Base-by-base conservation (phyloP, 192 early-diverging fungal species). In the Coemansia sp. region DNA sequence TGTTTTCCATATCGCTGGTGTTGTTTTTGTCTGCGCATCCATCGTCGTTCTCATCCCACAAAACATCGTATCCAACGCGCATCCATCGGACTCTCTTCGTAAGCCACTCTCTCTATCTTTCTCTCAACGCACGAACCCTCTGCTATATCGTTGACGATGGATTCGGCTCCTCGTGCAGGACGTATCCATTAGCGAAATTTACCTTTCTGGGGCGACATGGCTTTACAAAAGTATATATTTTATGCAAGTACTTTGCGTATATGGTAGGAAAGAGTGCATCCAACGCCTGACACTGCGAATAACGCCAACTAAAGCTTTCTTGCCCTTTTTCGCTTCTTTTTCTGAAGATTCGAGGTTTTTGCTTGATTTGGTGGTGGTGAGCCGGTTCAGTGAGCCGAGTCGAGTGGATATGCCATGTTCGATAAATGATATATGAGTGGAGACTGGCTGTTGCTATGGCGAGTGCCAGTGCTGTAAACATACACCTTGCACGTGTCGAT, bases 121-220 rank as follows among this genome's bases (percentile, higher is more conserved):
- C n/a, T n/a, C n/a, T n/a, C n/a, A n/a, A n/a, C n/a, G n/a, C n/a
- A n/a, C 33, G 10, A 34, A 34, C 33, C 30, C 27, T 17, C 34
- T 36, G 19, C 55, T 56, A 20, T 28, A 17, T 13, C 28, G 29
- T 7, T 64, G 41, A 28, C 10, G 36, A 55, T 62, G 67, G 50
- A 63, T 63, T 41, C 57, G 48, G 19, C 57, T 17, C n/a, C n/a
- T n/a, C n/a, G n/a, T n/a, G 13, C 29, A 23, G n/a, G 7, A 22
- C 20, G 63, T 45, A 59, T 50, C 37, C 56, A 31, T 59, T 47
- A 48, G 20, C 14, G 47, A 53, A 48, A 36, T 55, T 68, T 50
- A 73, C 71, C 71, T 48, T 73, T 73, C 71, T 73, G 64, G 40
- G 71, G 71, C 65, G 71, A 73, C 71, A 73, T 73, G 65, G 65